Conservation (phyloP, 2,329 filamentous ascomycete genomes). For the Fusarium chaquense region DNA sequence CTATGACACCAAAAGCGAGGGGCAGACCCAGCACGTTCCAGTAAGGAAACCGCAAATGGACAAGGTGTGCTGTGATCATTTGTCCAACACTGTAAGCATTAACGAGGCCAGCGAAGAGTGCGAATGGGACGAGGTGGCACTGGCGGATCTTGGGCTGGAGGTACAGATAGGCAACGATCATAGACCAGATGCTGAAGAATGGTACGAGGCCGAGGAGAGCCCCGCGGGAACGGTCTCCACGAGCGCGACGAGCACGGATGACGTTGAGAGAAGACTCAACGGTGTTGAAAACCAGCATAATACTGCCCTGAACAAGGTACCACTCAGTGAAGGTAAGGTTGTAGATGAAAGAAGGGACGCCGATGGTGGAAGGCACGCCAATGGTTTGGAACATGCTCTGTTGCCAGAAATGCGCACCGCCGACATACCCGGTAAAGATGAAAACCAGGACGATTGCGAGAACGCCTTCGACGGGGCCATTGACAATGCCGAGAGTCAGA, state of each 20-base stretch:
- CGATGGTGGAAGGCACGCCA: slow-evolving; percentile 71
- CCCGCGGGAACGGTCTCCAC: slow-evolving; percentile 77
- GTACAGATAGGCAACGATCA: slow-evolving; percentile 82
- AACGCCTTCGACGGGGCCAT: slow-evolving; percentile 94
- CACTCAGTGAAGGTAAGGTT: slow-evolving; percentile 88
- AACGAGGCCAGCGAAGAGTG: slow-evolving; percentile 86
- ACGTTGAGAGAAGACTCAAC: slow-evolving; percentile 84
- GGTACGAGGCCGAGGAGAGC: slow-evolving; percentile 87
- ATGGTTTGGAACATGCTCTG: slow-evolving; percentile 80
- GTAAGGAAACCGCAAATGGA: slow-evolving; percentile 89
- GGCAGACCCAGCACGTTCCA: slow-evolving; percentile 87
- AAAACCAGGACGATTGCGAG: slow-evolving; percentile 86
- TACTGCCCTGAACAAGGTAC: slow-evolving; percentile 87
- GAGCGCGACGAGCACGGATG: slow-evolving; percentile 80
- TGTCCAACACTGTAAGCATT: slow-evolving; percentile 96
- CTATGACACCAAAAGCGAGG: slow-evolving; percentile 80
- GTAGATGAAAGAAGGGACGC: slow-evolving; percentile 79
- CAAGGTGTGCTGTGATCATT: slow-evolving; percentile 95
- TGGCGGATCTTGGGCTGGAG: slow-evolving; percentile 87
- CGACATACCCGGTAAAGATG: slow-evolving; percentile 83
- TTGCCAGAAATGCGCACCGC: slow-evolving; percentile 94
- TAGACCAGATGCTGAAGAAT: slow-evolving; percentile 80
- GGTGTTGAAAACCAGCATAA: slow-evolving; percentile 89
- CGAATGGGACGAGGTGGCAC: slow-evolving; percentile 88
- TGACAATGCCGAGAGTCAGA: slow-evolving; percentile 89